Evolutionary conservation across 169 alveolate genomes (phyloP).

Genomic region (Cryptosporidium xiaoi): DNA sequence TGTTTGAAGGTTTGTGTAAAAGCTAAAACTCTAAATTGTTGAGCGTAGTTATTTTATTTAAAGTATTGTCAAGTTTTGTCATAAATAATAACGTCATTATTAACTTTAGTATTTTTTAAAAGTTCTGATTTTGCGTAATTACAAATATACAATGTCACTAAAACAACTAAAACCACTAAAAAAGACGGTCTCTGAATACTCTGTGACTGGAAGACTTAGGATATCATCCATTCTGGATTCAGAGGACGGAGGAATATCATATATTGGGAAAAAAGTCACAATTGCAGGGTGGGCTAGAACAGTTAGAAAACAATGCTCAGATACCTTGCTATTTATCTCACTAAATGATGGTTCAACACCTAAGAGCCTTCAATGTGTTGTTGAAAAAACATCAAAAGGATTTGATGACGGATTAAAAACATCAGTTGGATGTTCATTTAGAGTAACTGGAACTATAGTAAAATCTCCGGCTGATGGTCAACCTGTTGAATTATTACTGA

Average conservation of each 20-base stretch:
- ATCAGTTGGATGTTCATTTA: slow-evolving; percentile 88
- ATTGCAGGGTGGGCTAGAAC: slow-evolving; percentile 98
- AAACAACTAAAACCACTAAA: slow-evolving; percentile 15
- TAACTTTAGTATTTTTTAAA: not conserved
- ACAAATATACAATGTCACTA: not conserved
- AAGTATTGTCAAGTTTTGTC: not conserved
- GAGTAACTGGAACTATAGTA: slow-evolving; percentile 90
- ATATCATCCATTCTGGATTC: slow-evolving; percentile 60
- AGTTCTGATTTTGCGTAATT: not conserved
- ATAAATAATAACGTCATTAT: not conserved
- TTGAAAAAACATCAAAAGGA: slow-evolving; percentile 86
- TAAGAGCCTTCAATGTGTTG: slow-evolving; percentile 92
- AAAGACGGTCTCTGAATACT: slow-evolving; percentile 2
- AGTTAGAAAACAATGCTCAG: slow-evolving; percentile 93
- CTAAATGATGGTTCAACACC: slow-evolving; percentile 96
- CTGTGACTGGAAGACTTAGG: slow-evolving; percentile 51
- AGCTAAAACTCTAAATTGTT: too few species aligned
- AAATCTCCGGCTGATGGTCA: slow-evolving; percentile 93
- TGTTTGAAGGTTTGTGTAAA: too few species aligned
- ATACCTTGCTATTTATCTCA: slow-evolving; percentile 90
- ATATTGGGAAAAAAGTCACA: slow-evolving; percentile 76
- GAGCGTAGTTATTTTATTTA: too few species aligned
- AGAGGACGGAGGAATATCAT: slow-evolving; percentile 46
- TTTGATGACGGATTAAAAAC: slow-evolving; percentile 81
- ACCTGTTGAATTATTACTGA: slow-evolving; percentile 84